Evolutionary conservation across 2,329 filamentous ascomycete species (phyloP).

Genomic region (Diaporthe australafricana): DNA sequence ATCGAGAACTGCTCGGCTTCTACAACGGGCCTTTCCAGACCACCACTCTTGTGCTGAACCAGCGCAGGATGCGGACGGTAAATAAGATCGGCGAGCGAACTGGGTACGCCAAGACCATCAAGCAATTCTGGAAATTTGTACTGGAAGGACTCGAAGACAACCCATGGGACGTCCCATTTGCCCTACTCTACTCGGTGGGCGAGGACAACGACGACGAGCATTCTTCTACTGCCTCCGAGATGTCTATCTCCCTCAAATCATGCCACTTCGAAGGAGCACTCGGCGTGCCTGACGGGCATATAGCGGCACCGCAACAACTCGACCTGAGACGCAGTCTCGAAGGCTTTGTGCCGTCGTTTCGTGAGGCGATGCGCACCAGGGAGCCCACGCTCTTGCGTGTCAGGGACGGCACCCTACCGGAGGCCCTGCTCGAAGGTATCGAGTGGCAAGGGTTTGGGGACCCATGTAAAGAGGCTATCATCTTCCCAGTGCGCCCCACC

Average conservation of each 20-base stretch:
- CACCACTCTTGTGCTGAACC: conserved; percentile 48
- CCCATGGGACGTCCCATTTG: conserved; percentile 53
- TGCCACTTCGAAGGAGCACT: conserved; percentile 51
- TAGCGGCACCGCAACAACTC: conserved; percentile 47
- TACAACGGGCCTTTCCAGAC: conserved; percentile 54
- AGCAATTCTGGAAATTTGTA: conserved; percentile 49
- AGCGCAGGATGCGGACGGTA: conserved; percentile 49
- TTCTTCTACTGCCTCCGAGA: conserved; percentile 49
- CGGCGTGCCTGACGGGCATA: conserved; percentile 49
- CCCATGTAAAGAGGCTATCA: conserved; percentile 65
- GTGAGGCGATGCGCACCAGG: conserved; percentile 51
- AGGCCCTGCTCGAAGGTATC: conserved; percentile 64
- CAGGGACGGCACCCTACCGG: conserved; percentile 60
- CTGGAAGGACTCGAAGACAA: conserved; percentile 49
- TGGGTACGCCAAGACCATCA: conserved; percentile 47
- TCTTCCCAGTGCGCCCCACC: conserved; percentile 70
- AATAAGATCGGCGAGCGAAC: conserved; percentile 47
- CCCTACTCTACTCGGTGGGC: conserved; percentile 54
- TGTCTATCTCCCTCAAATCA: conserved; percentile 50
- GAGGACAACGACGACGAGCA: conserved; percentile 51
- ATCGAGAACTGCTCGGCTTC: conserved; percentile 50
- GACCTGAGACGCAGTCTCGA: conserved; percentile 49
- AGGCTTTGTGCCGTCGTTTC: conserved; percentile 51
- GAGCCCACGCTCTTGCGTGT: conserved; percentile 48
- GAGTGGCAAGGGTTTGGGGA: conserved; percentile 66